Base-by-base conservation (phyloP, 768 basidiomycete genomes). In the Piloderma croceum region DNA sequence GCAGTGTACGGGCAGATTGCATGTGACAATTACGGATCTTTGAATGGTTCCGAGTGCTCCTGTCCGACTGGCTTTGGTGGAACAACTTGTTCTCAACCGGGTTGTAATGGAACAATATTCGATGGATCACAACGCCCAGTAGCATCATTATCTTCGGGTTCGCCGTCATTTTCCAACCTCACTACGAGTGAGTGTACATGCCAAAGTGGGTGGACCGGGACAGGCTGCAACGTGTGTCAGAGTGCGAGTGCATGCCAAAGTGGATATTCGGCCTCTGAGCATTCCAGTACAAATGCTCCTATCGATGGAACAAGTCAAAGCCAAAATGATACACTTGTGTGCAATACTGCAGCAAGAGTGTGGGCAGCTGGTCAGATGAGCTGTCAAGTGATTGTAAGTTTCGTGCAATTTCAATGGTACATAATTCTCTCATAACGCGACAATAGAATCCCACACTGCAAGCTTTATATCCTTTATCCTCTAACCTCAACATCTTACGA, bases 31-130 rank as follows among this genome's bases (percentile, higher is more conserved):
- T 84, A 79, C 53, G 88, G 83, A 22, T 53, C 66, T 4, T 49
- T 58, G 29, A 78, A 76, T 45, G 76, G 73, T 7, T 68, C 77
- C 18, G 52, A 56, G 18, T 93, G 91, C 56, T 60, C 71, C 18
- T 96, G 92, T 59, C 90, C 90, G 4, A 73, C 77, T 18, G 90
- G 90, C 10, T 90, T 88, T 53, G 85, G 84, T 9, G 87, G 84
- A 6, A 39, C 74, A 20, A 74, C 72, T 17, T 91, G 90, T 53
- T 69, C 77, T 1, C 69, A 74, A 42, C 77, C 84, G 0, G 77
- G 71, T 2, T 96, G 92, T 45, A 86, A 86, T 9, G 89, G 89
- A 2, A 83, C 77, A 38, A 77, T 94, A 32, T 90, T 84, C 55
- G 79, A 90, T 52, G 84, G 82, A 40, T 58, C 75, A 3, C 55